phyloP scores from a whole-genome alignment of 257 asterid genomes.

The Petunia axillaris region DNA sequence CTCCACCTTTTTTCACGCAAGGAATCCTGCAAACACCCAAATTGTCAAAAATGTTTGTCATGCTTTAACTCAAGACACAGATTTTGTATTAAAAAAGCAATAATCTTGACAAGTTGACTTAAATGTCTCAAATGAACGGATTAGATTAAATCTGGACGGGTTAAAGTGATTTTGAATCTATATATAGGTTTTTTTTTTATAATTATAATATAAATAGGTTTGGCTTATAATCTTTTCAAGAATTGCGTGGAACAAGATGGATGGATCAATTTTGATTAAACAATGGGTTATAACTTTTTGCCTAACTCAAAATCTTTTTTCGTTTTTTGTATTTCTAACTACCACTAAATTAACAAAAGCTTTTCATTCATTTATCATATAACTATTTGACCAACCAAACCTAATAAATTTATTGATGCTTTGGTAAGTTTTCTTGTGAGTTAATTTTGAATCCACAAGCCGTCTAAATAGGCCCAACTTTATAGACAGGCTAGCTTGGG shows the following conservation, averaged over 20 bases:
- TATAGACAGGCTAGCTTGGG: background rate
- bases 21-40: constrained; percentile 61
- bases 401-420: too few relatives aligned
- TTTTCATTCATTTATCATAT: background rate
- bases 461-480: background rate
- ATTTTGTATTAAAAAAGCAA: too few relatives aligned
- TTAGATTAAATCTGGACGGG: background rate
- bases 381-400: background rate
- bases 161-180: background rate
- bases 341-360: too few relatives aligned
- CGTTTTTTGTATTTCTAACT: background rate
- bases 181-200: too few relatives aligned
- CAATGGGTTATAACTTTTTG: background rate
- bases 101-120: too few relatives aligned
- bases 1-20: constrained; percentile 81
- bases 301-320: background rate
- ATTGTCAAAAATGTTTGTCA: too few relatives aligned
- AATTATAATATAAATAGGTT: background rate
- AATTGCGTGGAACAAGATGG: background rate
- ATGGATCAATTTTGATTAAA: background rate
- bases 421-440: background rate
- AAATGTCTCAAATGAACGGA: background rate
- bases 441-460: background rate
- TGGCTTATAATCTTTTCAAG: background rate
- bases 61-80: too few relatives aligned